These are phyloP conservation scores for Dendrocalamus latiflorus DNA, from an alignment of 202 grass and related monocot genomes.

Conservation along the genomic window DNA sequence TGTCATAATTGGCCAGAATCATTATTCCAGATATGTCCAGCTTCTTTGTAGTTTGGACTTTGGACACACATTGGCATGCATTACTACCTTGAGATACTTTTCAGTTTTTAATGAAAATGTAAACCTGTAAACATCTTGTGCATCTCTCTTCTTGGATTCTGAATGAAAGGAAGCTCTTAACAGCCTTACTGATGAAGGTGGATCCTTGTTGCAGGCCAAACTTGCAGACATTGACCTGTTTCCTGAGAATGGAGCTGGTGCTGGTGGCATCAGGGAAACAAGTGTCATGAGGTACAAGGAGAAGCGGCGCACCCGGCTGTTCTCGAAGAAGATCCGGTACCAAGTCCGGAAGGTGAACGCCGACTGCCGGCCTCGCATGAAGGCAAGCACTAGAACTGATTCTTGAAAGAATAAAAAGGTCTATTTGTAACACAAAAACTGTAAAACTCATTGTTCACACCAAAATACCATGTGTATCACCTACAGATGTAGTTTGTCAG, in stretches of 20 bases:
- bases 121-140: background rate
- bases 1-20: slow-evolving; percentile 20
- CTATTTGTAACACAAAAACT: slow-evolving; percentile 47
- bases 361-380: slow-evolving; percentile 92
- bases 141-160: background rate
- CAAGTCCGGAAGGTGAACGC: slow-evolving; percentile 96
- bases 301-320: slow-evolving; percentile 81
- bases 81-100: background rate
- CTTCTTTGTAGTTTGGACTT: background rate
- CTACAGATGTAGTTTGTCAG: slow-evolving; percentile 7
- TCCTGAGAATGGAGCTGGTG: slow-evolving; percentile 43
- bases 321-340: slow-evolving; percentile 98
- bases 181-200: slow-evolving; percentile 14
- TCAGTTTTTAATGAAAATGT: background rate
- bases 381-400: slow-evolving; percentile 96
- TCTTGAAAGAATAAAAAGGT: slow-evolving; percentile 53
- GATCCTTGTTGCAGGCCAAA: slow-evolving; percentile 50
- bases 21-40: slow-evolving; percentile 31
- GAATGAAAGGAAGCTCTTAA: slow-evolving; percentile 3
- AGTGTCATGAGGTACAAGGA: slow-evolving; percentile 98
- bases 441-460: slow-evolving; percentile 18
- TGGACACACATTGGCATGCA: background rate
- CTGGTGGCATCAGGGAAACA: slow-evolving; percentile 76
- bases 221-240: slow-evolving; percentile 81
- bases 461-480: slow-evolving; percentile 1